Base-by-base conservation (phyloP, 75 land plant species). In the Azolla pinnata region DNA sequence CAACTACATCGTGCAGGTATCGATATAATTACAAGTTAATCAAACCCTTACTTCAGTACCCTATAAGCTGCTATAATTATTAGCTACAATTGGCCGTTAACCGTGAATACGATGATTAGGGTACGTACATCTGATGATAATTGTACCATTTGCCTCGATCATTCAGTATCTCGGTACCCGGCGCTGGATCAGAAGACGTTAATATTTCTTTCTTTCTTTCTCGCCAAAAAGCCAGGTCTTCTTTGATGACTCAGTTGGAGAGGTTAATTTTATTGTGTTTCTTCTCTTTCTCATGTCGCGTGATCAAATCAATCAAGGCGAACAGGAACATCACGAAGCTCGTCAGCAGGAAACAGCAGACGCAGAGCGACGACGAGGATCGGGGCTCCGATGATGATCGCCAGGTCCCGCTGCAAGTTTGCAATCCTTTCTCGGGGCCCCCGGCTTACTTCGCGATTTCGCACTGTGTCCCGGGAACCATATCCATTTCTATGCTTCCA, bases 381-480 rank as follows among this genome's bases (percentile, higher is more conserved):
- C 3, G 10, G 50, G 50, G 5, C 5, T 5, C 5, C 4, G 50
- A 20, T 12, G 18, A 20, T 16, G 18, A 16, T 9, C 4, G 50
- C 18, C 4, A 7, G 20, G 4, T 18, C 50, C 10, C 3, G 18
- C 50, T 18, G 10, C 18, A 20, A 9, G 20, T 47, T 12, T 47
- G 50, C 50, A 47, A 47, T 20, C 50, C 50, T 20, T 47, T 47
- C 50, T 47, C 19, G 50, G 50, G 50, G 4, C 50, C 50, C 4
- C 50, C 50, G 4, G 20, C 3, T 12, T 47, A 47, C 19, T 4
- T 47, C 3, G 50, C 18, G 10, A 12, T 12, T 7, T 12, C 4
- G 20, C 10, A 47, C 19, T 47, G 50, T 20, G 19, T 3, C 7
- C 4, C 20, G 4, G 20, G 20, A 9, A 47, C 50, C 10, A 47